These are phyloP conservation scores for Ustilaginoidea virens DNA, from an alignment of 2,329 filamentous ascomycete species.

Conservation along the genomic window DNA sequence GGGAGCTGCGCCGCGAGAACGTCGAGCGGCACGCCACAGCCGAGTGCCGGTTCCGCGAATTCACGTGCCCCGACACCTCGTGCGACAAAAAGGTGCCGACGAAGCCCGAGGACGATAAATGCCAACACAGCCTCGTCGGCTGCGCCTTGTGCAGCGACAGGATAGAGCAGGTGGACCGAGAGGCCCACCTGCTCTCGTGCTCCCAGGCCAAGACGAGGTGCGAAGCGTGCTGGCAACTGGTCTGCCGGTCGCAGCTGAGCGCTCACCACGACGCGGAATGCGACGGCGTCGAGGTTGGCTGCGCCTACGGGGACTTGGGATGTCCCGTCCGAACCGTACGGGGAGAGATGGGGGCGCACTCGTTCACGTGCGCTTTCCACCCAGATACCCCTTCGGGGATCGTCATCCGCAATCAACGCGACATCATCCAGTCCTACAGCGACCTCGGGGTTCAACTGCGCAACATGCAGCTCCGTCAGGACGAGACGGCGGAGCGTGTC, in stretches of 20 bases:
- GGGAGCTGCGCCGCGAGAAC: slow-evolving; percentile 34
- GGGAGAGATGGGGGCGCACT: slow-evolving; percentile 27
- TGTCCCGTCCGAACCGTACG: slow-evolving; percentile 19
- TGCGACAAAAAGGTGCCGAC: slow-evolving; percentile 37
- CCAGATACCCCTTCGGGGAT: slow-evolving; percentile 33
- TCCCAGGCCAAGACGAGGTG: slow-evolving; percentile 32
- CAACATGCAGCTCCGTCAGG: slow-evolving; percentile 18
- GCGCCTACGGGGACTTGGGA: slow-evolving; percentile 23
- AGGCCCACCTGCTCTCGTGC: slow-evolving; percentile 25
- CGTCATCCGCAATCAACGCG: slow-evolving; percentile 30
- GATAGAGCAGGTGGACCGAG: slow-evolving; percentile 28
- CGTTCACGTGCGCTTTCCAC: slow-evolving; percentile 33
- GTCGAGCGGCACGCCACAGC: slow-evolving; percentile 39
- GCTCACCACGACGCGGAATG: slow-evolving; percentile 33
- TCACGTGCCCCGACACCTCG: slow-evolving; percentile 36
- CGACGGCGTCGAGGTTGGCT: slow-evolving; percentile 34
- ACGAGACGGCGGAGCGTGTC: slow-evolving; percentile 17
- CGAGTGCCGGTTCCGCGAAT: slow-evolving; percentile 39
- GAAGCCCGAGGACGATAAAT: slow-evolving; percentile 34
- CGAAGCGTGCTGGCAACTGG: slow-evolving; percentile 28
- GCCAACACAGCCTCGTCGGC: slow-evolving; percentile 34
- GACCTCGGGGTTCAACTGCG: slow-evolving; percentile 20
- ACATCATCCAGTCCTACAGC: slow-evolving; percentile 27
- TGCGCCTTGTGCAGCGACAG: slow-evolving; percentile 39
- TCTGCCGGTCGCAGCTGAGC: slow-evolving; percentile 28